Conservation (phyloP, 2,329 filamentous ascomycete genomes). For the Fusarium aywerte region DNA sequence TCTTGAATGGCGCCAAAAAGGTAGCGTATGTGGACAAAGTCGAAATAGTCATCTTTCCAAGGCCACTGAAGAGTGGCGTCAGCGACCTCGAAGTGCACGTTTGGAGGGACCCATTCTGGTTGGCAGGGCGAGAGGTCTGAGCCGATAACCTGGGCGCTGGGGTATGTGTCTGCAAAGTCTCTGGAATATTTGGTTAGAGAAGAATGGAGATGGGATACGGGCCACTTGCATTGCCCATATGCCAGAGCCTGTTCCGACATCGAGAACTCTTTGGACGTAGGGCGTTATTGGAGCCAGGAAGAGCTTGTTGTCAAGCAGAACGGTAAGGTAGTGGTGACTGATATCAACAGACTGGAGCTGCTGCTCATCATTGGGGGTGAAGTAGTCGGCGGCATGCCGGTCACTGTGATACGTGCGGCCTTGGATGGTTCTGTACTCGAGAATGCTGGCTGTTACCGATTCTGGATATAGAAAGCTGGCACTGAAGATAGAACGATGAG, state of each 20-base stretch:
- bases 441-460: slow-evolving; percentile 39
- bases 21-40: slow-evolving; percentile 39
- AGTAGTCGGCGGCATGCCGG: slow-evolving; percentile 35
- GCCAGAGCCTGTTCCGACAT: slow-evolving; percentile 42
- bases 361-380: slow-evolving; percentile 41
- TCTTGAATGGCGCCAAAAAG: slow-evolving; percentile 37
- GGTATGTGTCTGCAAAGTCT: slow-evolving; percentile 37
- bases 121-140: slow-evolving; percentile 40
- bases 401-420: slow-evolving; percentile 44
- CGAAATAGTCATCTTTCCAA: slow-evolving; percentile 36
- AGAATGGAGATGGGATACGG: no score
- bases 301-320: slow-evolving; percentile 38
- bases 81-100: slow-evolving; percentile 38
- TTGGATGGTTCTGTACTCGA: slow-evolving; percentile 40
- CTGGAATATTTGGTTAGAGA: slow-evolving; percentile 2
- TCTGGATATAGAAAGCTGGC: slow-evolving; percentile 36
- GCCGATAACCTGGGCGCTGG: slow-evolving; percentile 33
- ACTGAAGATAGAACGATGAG: slow-evolving; percentile 16
- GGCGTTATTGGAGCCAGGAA: slow-evolving; percentile 36
- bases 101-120: slow-evolving; percentile 40
- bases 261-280: slow-evolving; percentile 39
- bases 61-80: slow-evolving; percentile 38
- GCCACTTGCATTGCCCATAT: slow-evolving; percentile 30
- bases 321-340: slow-evolving; percentile 41
- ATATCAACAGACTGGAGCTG: slow-evolving; percentile 41